A percentile compares a stretch with the other conserved stretches of the same genome.
phyloP scores from a whole-genome alignment of 768 basidiomycete genomes.

The Leccinum disarticulatum region DNA sequence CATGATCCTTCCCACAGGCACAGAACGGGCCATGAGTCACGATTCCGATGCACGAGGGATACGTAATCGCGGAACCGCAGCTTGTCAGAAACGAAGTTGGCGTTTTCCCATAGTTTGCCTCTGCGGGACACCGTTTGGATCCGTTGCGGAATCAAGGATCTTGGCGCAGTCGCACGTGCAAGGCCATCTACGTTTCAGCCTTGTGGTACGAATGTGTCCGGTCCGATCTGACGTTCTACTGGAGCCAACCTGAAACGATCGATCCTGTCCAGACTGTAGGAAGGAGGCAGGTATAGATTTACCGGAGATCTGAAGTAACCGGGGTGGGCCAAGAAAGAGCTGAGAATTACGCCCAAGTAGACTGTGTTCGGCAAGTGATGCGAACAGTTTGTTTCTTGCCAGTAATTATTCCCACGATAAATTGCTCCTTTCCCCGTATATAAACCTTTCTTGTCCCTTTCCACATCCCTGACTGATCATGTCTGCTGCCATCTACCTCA shows the following conservation, averaged over 20 bases:
- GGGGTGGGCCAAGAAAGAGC: no score
- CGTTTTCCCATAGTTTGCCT: background rate
- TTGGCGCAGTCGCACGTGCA: background rate
- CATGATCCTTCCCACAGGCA: background rate
- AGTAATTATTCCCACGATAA: conserved; percentile 14
- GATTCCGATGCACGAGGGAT: background rate
- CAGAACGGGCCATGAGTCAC: no score
- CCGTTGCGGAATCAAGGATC: background rate
- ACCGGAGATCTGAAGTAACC: background rate
- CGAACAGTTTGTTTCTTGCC: no score
- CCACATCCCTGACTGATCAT: background rate
- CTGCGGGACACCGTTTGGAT: background rate
- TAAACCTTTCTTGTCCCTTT: background rate
- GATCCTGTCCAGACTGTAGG: background rate
- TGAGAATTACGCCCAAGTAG: no score
- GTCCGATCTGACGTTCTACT: background rate
- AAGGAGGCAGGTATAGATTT: background rate
- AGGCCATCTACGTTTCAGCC: conserved; percentile 2
- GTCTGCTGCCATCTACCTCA: conserved; percentile 5
- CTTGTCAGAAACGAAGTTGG: background rate
- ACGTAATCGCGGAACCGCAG: background rate
- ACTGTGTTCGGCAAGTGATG: no score
- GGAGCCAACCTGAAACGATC: conserved; percentile 4
- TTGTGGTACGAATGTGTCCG: background rate
- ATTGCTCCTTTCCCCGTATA: conserved; percentile 23